Conservation (phyloP, 495 filamentous ascomycete genomes). For the Penicillium macrosclerotiorum region DNA sequence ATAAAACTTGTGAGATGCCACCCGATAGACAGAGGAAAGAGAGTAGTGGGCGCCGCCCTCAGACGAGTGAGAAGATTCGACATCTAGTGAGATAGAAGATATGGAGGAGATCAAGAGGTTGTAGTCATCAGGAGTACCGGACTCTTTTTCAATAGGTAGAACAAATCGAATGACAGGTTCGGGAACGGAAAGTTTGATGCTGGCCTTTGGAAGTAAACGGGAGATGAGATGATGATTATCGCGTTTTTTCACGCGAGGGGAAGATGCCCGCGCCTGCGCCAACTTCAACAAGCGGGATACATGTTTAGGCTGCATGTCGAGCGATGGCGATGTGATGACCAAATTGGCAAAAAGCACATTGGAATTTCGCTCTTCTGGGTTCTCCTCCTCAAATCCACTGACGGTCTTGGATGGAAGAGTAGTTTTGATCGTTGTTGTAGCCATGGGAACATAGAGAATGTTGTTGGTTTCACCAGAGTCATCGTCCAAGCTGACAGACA, state of each 20-base stretch:
- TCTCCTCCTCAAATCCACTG: conserved; percentile 68
- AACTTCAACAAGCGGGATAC: conserved; percentile 82
- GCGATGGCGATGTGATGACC: conserved; percentile 90
- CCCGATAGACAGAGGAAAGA: conserved; percentile 73
- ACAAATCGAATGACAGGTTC: conserved; percentile 91
- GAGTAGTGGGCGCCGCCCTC: conserved; percentile 84
- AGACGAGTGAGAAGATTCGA: conserved; percentile 90
- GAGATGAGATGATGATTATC: conserved; percentile 72
- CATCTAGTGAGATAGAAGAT: conserved; percentile 85
- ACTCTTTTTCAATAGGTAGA: conserved; percentile 69
- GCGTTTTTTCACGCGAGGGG: conserved; percentile 44
- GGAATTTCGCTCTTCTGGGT: conserved; percentile 82
- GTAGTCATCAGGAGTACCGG: conserved; percentile 63
- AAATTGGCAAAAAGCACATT: conserved; percentile 96
- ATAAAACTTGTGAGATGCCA: conserved; percentile 88
- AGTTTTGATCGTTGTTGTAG: conserved; percentile 91
- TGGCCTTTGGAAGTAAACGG: conserved; percentile 90
- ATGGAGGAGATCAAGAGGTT: conserved; percentile 93
- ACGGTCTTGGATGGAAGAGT: conserved; percentile 95
- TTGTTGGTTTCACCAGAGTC: conserved; percentile 79
- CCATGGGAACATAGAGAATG: conserved; percentile 94
- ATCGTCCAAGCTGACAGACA: conserved; percentile 88
- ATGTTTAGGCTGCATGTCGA: conserved; percentile 94
- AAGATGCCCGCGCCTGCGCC: conserved; percentile 54
- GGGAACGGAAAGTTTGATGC: conserved; percentile 91